Base-by-base conservation (phyloP, 1,284 basidiomycete genomes). In the Tremellales sp. region DNA sequence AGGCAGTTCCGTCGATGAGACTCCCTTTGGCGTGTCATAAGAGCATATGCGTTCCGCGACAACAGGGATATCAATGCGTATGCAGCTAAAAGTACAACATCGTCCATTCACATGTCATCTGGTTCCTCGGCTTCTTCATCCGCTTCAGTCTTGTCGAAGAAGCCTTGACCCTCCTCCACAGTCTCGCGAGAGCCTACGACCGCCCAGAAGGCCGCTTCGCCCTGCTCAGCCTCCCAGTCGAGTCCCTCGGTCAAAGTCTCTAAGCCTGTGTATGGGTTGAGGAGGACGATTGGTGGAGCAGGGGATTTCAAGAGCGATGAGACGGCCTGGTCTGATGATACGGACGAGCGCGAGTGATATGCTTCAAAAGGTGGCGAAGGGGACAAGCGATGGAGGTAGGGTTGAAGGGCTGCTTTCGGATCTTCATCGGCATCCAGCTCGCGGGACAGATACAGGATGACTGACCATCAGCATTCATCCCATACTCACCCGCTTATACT, bases 111-210 rank as follows among this genome's bases (percentile, higher is more conserved):
- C 23, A 23, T 12, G 5, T 21, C 39, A 40, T 40, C 10, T 23
- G 15, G 15, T 15, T 36, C 39, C 17, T 77, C 76, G 7, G 75
- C 75, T 2, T 75, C 77, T 7, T 78, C 58, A 5, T 72, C 74
- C 31, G 76, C 56, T 10, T 73, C 69, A 10, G 35, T 46, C 25
- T 79, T 79, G 76, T 80, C 81, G 50, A 83, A 80, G 48, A 67
- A 74, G 12, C 66, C 68, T 33, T 69, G 63, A 2, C 51, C 57
- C 7, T 54, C 56, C 19, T 42, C 54, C 29, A 25, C 47, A 6
- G 15, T 17, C 29, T 17, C 43, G 35, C 40, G 29, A 37, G 23
- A 33, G 5, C 67, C 65, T 40, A 64, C 48, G 1, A 69, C 59
- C 1, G 46, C 51, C 48, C 50, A 51, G 47, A 64, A 73, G 12